Evolutionary conservation across 345 rosid species (phyloP).

Genomic region (Eucalyptus brandiana): DNA sequence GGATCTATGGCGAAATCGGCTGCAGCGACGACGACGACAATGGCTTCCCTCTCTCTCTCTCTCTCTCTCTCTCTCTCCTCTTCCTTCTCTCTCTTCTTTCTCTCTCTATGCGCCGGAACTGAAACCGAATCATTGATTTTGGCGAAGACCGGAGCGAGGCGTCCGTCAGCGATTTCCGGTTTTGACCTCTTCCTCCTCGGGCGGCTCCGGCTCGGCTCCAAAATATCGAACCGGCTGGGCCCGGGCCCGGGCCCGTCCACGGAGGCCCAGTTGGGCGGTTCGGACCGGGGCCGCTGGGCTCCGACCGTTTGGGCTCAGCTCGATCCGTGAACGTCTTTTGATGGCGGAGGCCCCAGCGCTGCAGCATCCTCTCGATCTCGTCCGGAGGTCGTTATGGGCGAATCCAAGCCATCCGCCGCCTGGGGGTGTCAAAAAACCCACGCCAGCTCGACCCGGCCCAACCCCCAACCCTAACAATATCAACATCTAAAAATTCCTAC

Average conservation of each 20-base stretch:
- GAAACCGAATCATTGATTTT: background rate
- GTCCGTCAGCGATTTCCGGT: slow-evolving; percentile 2
- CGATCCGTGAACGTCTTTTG: background rate
- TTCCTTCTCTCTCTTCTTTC: background rate
- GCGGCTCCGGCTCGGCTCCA: background rate
- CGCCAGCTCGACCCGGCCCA: no score
- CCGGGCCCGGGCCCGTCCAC: background rate
- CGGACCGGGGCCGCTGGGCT: background rate
- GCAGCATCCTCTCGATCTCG: background rate
- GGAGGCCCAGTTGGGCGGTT: background rate
- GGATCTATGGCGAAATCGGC: background rate
- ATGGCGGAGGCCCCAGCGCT: background rate
- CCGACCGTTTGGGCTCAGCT: background rate
- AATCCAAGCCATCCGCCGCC: background rate
- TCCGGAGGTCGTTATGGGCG: background rate
- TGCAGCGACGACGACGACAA: background rate
- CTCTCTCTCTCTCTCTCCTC: background rate
- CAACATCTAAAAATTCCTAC: no score
- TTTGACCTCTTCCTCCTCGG: background rate
- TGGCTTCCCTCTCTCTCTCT: background rate
- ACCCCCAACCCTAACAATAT: no score
- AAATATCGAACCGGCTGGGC: background rate
- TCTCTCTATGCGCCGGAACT: slow-evolving; percentile 3
- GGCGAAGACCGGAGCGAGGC: background rate
- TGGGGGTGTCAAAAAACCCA: no score